phyloP scores from a whole-genome alignment of 2,329 filamentous ascomycete genomes.

The Colletotrichum acutatum region DNA sequence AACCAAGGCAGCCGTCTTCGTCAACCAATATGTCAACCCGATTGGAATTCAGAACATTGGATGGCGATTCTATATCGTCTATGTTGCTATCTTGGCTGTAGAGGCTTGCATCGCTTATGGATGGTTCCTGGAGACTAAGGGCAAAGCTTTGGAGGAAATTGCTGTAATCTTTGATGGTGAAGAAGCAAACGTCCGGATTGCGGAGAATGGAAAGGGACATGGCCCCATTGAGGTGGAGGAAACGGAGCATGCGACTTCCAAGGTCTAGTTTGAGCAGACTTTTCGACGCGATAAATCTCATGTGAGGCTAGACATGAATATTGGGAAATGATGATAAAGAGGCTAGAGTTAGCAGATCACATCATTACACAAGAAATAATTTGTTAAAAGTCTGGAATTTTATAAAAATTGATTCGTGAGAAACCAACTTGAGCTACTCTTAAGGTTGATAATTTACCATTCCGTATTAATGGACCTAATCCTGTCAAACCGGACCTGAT shows the following conservation, averaged over 20 bases:
- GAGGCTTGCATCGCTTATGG: slow-evolving; percentile 57
- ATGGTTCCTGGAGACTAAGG: slow-evolving; percentile 63
- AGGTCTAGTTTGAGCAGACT: not conserved
- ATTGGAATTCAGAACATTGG: slow-evolving; percentile 60
- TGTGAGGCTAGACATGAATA: no score
- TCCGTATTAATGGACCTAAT: no score
- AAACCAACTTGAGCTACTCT: no score
- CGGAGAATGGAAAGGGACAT: slow-evolving; percentile 8
- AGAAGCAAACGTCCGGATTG: slow-evolving; percentile 22
- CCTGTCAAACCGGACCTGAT: no score
- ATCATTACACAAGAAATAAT: no score
- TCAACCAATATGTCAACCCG: slow-evolving; percentile 58
- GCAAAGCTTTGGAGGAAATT: slow-evolving; percentile 63
- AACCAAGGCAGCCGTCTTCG: slow-evolving; percentile 43
- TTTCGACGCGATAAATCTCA: no score
- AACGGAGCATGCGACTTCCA: slow-evolving; percentile 18
- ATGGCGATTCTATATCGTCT: slow-evolving; percentile 69
- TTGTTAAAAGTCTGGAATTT: no score
- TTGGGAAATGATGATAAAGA: no score
- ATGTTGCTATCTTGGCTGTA: slow-evolving; percentile 57
- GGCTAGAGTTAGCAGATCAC: no score
- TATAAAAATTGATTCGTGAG: no score
- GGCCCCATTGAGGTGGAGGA: slow-evolving; percentile 21
- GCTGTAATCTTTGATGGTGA: slow-evolving; percentile 65
- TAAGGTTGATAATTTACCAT: no score